These are phyloP conservation scores for Sarcodon sp. DNA, from an alignment of 768 basidiomycete species.

Conservation along the genomic window DNA sequence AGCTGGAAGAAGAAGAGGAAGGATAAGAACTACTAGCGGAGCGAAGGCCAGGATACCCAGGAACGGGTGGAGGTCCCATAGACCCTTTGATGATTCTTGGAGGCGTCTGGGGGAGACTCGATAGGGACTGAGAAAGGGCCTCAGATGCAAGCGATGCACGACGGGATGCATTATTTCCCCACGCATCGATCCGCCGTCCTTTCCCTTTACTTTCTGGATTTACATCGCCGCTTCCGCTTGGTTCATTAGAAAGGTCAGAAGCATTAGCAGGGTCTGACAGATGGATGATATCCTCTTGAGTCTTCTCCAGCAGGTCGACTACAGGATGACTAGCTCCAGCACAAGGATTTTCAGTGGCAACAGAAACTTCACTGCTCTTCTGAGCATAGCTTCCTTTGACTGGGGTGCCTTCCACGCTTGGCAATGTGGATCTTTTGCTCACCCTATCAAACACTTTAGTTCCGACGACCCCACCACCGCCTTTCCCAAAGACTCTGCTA, in stretches of 20 bases:
- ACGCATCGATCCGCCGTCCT: constrained; percentile 6
- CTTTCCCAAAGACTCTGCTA: constrained; percentile 9
- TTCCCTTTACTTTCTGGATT: constrained; percentile 3
- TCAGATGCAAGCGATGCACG: constrained; percentile 48
- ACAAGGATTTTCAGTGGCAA: not conserved
- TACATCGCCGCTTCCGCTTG: constrained; percentile 3
- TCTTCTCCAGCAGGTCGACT: not conserved
- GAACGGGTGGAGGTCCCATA: constrained; percentile 32
- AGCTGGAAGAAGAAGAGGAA: constrained; percentile 11
- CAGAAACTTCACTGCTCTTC: constrained; percentile 1
- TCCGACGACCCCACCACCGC: constrained; percentile 4
- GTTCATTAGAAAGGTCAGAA: not conserved
- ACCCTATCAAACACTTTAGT: constrained; percentile 16
- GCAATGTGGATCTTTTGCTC: constrained; percentile 31
- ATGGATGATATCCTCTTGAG: no score
- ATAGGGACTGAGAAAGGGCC: constrained; percentile 50
- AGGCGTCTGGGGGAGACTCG: constrained; percentile 29
- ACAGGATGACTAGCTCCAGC: not conserved
- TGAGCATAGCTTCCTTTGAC: constrained; percentile 21
- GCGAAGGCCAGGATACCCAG: constrained; percentile 25
- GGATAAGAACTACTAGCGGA: constrained; percentile 28
- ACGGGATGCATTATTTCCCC: constrained; percentile 29
- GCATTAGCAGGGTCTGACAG: not conserved
- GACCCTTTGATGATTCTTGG: constrained; percentile 9
- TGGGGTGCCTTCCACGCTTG: constrained; percentile 31